These are phyloP conservation scores for Nymphaea thermarum DNA, from an alignment of 164 flowering plant genomes.

Conservation along the genomic window DNA sequence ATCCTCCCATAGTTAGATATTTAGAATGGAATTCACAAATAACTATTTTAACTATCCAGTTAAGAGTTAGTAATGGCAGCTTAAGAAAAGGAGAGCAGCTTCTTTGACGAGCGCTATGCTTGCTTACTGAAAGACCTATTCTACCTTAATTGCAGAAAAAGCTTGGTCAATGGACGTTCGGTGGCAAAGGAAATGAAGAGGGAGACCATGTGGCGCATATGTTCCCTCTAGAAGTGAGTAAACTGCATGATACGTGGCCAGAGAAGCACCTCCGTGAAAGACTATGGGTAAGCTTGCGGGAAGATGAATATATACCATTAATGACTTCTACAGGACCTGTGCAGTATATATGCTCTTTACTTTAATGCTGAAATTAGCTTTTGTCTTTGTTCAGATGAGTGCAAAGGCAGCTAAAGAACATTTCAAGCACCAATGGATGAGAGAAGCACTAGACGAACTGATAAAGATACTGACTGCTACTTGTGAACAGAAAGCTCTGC, in stretches of 20 bases:
- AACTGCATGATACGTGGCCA: conserved; percentile 67
- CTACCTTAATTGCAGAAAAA: conserved; percentile 18
- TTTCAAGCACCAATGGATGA: conserved; percentile 34
- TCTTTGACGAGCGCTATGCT: no score
- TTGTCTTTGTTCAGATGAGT: conserved; percentile 26
- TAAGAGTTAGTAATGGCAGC: no score
- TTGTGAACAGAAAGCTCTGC: no score
- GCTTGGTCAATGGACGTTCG: conserved; percentile 61
- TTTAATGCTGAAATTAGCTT: no score
- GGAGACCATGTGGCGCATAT: conserved; percentile 26
- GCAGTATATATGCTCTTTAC: background rate
- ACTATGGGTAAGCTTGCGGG: conserved; percentile 42
- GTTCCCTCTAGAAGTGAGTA: conserved; percentile 59
- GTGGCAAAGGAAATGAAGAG: conserved; percentile 34
- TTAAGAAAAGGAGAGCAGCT: no score
- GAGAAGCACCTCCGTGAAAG: conserved; percentile 43
- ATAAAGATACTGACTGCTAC: background rate
- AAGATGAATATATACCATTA: no score
- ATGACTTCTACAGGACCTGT: no score
- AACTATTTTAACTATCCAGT: no score
- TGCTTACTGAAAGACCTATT: no score
- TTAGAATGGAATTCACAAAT: no score
- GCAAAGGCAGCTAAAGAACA: conserved; percentile 26
- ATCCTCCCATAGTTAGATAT: no score
- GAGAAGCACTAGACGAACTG: conserved; percentile 26